Base-by-base conservation (phyloP, 2,329 filamentous ascomycete species). In the Pestalotiopsis sp. region DNA sequence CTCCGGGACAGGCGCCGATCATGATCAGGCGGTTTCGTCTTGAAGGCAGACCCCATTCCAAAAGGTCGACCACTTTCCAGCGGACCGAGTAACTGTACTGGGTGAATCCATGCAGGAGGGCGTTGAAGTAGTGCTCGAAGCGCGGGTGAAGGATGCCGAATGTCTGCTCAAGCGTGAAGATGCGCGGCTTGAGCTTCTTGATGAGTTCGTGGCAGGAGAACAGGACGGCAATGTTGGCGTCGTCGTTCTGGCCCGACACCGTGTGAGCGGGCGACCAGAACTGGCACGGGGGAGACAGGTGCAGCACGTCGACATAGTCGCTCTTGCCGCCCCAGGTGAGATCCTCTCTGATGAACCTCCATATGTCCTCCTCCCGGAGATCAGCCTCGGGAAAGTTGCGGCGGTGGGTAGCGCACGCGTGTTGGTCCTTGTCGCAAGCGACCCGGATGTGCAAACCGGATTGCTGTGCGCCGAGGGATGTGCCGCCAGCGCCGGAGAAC, bases 161-260 rank as follows among this genome's bases (percentile, higher is more conserved):
- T 0, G 93, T 95, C 75, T 97, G 92, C 73, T 97, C 94, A 0
- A 97, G 81, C 0, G 93, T 97, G 1, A 93, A 86, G 0, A 96
- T 75, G 0, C 93, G 85, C 0, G 94, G 93, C 0, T 84, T 86
- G 0, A 86, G 77, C 45, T 86, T 85, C 4, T 85, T 79, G 0
- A 95, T 80, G 0, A 94, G 78, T 3, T 85, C 78, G 1, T 83
- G 80, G 65, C 87, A 88, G 0, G 84, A 81, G 70, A 86, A 88
- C 0, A 90, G 75, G 0, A 85, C 85, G 1, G 89, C 89, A 0
- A 88, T 89, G 72, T 97, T 96, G 0, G 80, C 83, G 1, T 92
- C 91, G 60, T 94, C 91, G 25, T 90, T 84, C 6, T 81, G 81
- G 0, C 87, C 86, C 0, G 79, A 72, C 0, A 84, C 77, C 0